Evolutionary conservation across 2,329 filamentous ascomycete genomes (phyloP).

Genomic region (Fonsecaea nubica): DNA sequence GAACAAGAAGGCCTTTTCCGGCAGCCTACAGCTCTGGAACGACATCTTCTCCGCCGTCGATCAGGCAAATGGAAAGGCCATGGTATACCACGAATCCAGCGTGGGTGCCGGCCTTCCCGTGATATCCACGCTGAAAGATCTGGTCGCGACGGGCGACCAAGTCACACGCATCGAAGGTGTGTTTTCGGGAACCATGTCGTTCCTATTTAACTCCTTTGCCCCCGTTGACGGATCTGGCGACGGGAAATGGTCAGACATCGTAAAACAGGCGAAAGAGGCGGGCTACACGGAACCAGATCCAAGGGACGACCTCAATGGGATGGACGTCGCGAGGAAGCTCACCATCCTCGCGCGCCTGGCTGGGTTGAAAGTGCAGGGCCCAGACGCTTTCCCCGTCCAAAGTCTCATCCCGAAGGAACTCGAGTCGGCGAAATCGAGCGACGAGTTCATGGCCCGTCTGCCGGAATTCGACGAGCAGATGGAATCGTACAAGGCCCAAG

Average conservation of each 20-base stretch:
- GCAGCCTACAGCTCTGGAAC: conserved; percentile 79
- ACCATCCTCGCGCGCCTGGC: conserved; percentile 90
- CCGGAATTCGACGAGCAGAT: conserved; percentile 86
- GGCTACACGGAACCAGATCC: conserved; percentile 93
- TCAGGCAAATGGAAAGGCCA: conserved; percentile 61
- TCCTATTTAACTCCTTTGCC: conserved; percentile 97
- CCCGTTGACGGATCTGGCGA: conserved; percentile 72
- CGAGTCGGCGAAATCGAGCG: conserved; percentile 75
- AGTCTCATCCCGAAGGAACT: conserved; percentile 89
- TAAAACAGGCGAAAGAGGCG: conserved; percentile 87
- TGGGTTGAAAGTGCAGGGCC: conserved; percentile 79
- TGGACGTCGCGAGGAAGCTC: conserved; percentile 92
- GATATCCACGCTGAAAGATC: conserved; percentile 89
- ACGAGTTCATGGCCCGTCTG: conserved; percentile 83
- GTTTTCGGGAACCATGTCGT: conserved; percentile 97
- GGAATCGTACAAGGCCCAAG: conserved; percentile 84
- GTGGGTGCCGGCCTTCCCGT: conserved; percentile 93
- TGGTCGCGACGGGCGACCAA: conserved; percentile 91
- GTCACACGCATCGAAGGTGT: conserved; percentile 94
- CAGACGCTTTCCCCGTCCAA: conserved; percentile 90
- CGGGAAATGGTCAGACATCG: conserved; percentile 88
- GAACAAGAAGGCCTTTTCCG: conserved; percentile 98
- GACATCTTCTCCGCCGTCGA: conserved; percentile 79
- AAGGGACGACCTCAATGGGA: conserved; percentile 82
- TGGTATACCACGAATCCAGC: conserved; percentile 93